Evolutionary conservation across 345 rosid species (phyloP).

Genomic region (Eucalyptus albens): DNA sequence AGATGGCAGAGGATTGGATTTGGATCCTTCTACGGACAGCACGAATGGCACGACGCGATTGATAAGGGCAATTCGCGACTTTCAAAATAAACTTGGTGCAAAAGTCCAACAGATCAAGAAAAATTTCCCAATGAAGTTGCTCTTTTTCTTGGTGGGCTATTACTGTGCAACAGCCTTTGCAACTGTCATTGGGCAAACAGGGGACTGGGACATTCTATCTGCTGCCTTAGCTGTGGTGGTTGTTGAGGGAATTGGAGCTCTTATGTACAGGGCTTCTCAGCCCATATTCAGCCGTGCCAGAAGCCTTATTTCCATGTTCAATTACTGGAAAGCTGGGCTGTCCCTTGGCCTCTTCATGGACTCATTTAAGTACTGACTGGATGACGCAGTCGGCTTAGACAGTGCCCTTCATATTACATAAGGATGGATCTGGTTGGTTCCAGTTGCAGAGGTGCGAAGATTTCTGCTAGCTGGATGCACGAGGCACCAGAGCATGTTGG

Average conservation of each 20-base stretch:
- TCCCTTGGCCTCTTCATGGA: conserved; percentile 88
- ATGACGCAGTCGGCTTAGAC: neutral
- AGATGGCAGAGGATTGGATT: conserved; percentile 40
- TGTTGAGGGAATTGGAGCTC: conserved; percentile 89
- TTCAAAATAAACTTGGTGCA: conserved; percentile 35
- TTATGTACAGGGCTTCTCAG: conserved; percentile 63
- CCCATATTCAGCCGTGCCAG: conserved; percentile 30
- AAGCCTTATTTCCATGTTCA: conserved; percentile 56
- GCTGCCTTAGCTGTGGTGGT: conserved; percentile 71
- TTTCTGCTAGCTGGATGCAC: neutral
- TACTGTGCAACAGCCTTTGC: conserved; percentile 84
- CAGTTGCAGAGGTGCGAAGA: neutral
- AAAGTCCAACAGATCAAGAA: conserved; percentile 51
- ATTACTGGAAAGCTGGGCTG: conserved; percentile 89
- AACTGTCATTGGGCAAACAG: conserved; percentile 91
- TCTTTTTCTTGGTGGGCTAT: conserved; percentile 83
- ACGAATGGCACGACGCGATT: conserved; percentile 42
- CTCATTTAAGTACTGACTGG: conserved; percentile 70
- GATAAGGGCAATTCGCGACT: conserved; percentile 39
- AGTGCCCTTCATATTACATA: neutral
- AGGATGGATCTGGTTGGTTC: neutral
- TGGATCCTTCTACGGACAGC: conserved; percentile 30
- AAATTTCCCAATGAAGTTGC: conserved; percentile 55
- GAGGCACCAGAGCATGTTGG: neutral
- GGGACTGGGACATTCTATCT: conserved; percentile 96